Base-by-base conservation (phyloP, 129 eudicot genomes). In the Centaurea solstitialis region DNA sequence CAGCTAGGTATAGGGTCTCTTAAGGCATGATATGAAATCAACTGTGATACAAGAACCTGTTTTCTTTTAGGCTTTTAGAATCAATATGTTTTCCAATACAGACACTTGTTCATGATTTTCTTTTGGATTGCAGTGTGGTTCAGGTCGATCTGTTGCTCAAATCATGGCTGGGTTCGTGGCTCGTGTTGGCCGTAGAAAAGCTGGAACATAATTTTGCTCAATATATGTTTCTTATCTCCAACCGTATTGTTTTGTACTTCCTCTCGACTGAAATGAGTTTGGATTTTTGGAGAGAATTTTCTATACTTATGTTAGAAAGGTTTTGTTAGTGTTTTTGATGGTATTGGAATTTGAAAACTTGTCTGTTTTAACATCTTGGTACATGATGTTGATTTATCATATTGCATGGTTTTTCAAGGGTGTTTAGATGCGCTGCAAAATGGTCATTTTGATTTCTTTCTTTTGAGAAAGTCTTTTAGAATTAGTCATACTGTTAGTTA, bases 121-220 rank as follows among this genome's bases (percentile, higher is more conserved):
- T 17, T 15, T 20, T 64, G 50, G 22, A 7, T 80, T 84, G 73
- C 72, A 84, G 84, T 75, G 81, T 62, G 84, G 87, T 79, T 84
- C 87, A 21, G 76, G 87, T 77, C 67, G 81, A 21, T 79, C 84
- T 50, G 87, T 84, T 69, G 81, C 84, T 84, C 87, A 70, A 23
- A 84, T 84, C 78, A 84, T 79, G 70, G 70, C 81, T 69, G 87
- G 87, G 28, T 84, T 79, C n/a, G 84, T 79, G 62, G 84, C 87
- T 53, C 61, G 76, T 61, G 84, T 80, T 45, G 84, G 80, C 21
- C 87, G 87, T 38, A 66, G 87, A 12, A 84, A 79, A 40, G 77
- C 84, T 59, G 81, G 77, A 43, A 73, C 84, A 33, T 79, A 61
- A 24, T 41, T 72, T 72, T 10, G 21, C 21, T 8, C 61, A 4